Conservation (phyloP, 495 filamentous ascomycete genomes). For the Hypoxylon subgilvum region DNA sequence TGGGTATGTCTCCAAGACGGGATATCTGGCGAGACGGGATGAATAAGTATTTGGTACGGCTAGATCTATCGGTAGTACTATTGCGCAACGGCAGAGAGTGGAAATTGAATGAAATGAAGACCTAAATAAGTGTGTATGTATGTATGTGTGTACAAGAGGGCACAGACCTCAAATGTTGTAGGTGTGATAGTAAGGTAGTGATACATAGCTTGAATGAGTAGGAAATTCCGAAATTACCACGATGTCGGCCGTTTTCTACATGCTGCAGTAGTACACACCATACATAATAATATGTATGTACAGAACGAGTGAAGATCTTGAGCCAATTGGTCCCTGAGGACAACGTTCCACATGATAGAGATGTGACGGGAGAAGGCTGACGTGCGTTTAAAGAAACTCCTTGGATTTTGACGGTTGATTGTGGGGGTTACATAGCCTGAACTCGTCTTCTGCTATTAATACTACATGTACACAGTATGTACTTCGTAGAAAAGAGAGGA, state of each 20-base stretch:
- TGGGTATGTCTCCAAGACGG: neutral
- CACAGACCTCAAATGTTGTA: constrained; percentile 21
- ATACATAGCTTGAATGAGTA: no score
- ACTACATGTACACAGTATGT: no score
- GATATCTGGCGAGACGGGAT: constrained; percentile 6
- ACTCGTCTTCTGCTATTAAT: no score
- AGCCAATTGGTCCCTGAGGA: constrained; percentile 7
- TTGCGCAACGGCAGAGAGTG: constrained; percentile 23
- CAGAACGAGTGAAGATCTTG: constrained; percentile 16
- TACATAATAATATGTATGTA: no score
- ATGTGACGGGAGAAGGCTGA: constrained; percentile 25
- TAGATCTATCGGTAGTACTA: constrained; percentile 11
- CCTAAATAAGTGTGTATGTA: no score
- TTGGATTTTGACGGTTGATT: constrained; percentile 21
- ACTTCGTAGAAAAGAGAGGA: no score
- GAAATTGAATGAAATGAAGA: no score
- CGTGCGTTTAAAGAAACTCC: constrained; percentile 12
- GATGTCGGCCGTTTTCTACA: constrained; percentile 25
- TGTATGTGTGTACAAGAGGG: neutral
- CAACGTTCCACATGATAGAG: constrained; percentile 20
- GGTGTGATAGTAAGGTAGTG: constrained; percentile 18
- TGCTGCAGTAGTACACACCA: no score
- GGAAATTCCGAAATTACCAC: constrained; percentile 35
- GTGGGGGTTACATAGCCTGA: constrained; percentile 30
- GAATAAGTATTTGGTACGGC: constrained; percentile 1